Percentiles rank a stretch among this genome's conserved stretches.
Conservation (phyloP, 345 rosid species). For the Melaleuca quinquenervia region DNA sequence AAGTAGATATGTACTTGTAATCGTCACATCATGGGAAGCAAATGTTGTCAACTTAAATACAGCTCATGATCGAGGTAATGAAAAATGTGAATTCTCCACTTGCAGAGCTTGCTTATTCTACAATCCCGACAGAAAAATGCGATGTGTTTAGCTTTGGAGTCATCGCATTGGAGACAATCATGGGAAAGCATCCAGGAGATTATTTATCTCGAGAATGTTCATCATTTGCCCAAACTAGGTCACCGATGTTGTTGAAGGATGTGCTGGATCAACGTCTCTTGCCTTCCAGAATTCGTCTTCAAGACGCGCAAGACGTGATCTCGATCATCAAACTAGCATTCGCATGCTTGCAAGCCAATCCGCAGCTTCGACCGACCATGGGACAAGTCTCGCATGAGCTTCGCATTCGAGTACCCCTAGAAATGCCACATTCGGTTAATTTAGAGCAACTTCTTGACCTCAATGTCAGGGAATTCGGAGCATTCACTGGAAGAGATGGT, state of each 20-base stretch:
- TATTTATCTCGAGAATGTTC: not conserved
- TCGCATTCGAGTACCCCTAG: not conserved
- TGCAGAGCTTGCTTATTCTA: not conserved
- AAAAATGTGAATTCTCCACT: not conserved
- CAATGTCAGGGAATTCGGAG: not conserved
- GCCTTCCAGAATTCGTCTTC: not conserved
- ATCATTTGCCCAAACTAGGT: not conserved
- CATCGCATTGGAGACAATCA: not conserved
- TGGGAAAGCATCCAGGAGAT: not conserved
- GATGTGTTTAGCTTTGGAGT: not conserved
- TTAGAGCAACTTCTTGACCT: not conserved
- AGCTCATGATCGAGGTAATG: accelerated
- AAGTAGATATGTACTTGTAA: not conserved
- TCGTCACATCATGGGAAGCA: not conserved
- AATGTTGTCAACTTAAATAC: not conserved
- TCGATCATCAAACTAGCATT: not conserved
- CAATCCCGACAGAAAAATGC: accelerated
- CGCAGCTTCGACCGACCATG: not conserved
- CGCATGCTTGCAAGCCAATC: not conserved
- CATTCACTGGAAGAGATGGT: not conserved
- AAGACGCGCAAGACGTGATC: accelerated
- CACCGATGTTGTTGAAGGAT: not conserved
- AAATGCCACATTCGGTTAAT: accelerated
- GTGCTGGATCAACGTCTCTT: not conserved
- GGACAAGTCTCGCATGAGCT: accelerated